phyloP scores from a whole-genome alignment of 495 filamentous ascomycete genomes.

The Aspergillus leporis region DNA sequence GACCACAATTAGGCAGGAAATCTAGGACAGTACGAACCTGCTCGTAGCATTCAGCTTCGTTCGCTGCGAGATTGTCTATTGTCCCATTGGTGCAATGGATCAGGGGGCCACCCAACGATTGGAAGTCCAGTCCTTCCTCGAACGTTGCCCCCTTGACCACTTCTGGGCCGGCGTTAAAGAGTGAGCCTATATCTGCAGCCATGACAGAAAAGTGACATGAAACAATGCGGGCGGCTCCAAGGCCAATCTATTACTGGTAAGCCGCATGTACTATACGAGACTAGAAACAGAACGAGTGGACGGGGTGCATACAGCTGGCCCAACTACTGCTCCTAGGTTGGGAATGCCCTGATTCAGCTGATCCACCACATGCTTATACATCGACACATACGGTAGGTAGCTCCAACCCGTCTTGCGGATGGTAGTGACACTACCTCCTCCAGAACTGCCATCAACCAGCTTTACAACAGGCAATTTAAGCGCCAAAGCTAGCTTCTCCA shows the following conservation, averaged over 20 bases:
- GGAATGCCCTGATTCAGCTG: conserved; percentile 65
- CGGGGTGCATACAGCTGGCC: conserved; percentile 49
- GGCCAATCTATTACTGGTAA: conserved; percentile 46
- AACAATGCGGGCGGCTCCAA: conserved; percentile 61
- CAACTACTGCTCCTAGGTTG: conserved; percentile 61
- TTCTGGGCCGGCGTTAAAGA: conserved; percentile 66
- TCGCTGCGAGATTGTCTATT: conserved; percentile 61
- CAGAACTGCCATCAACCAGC: conserved; percentile 62
- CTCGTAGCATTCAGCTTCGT: conserved; percentile 60
- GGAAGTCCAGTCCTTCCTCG: conserved; percentile 58
- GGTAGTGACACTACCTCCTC: conserved; percentile 61
- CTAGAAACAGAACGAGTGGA: background rate
- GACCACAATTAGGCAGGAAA: conserved; percentile 58
- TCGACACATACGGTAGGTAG: conserved; percentile 56
- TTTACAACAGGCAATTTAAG: conserved; percentile 60
- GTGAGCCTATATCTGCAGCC: conserved; percentile 58
- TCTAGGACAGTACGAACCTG: conserved; percentile 56
- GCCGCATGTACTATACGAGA: background rate
- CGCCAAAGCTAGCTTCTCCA: conserved; percentile 54
- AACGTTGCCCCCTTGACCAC: conserved; percentile 62
- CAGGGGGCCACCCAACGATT: conserved; percentile 54
- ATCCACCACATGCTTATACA: conserved; percentile 49
- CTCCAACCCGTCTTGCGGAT: conserved; percentile 56
- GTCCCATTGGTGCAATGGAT: conserved; percentile 67
- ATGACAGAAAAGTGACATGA: conserved; percentile 67